Percentiles rank a stretch among this genome's conserved stretches.
These are phyloP conservation scores for Lactuca sativa DNA, from an alignment of 129 eudicot species.

Conservation along the genomic window DNA sequence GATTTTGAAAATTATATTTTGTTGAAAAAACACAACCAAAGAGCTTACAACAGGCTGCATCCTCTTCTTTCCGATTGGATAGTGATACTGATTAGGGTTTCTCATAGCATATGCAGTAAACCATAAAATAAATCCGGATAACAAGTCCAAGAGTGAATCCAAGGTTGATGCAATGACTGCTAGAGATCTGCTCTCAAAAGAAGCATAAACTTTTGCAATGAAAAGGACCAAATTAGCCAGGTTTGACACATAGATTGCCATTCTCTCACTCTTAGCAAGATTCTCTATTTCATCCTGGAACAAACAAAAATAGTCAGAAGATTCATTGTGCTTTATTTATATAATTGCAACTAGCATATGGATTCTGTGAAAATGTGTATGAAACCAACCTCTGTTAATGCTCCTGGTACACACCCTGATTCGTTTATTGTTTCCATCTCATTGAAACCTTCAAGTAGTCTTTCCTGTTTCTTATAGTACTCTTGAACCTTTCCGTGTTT, in stretches of 20 bases:
- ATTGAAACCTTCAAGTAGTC: conserved; percentile 74
- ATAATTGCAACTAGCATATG: no score
- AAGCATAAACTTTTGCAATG: conserved; percentile 79
- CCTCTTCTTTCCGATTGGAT: conserved; percentile 89
- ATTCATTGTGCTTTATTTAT: background rate
- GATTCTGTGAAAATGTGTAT: no score
- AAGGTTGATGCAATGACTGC: conserved; percentile 94
- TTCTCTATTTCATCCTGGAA: conserved; percentile 71
- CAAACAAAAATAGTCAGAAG: background rate
- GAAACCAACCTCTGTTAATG: conserved; percentile 68
- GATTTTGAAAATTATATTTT: no score
- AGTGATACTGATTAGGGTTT: conserved; percentile 78
- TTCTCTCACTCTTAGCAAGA: conserved; percentile 72
- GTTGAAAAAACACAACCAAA: background rate
- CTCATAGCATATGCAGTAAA: conserved; percentile 87
- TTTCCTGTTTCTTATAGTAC: conserved; percentile 78
- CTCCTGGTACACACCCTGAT: conserved; percentile 58
- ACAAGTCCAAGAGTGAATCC: conserved; percentile 81
- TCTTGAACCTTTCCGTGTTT: conserved; percentile 73
- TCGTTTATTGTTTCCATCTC: conserved; percentile 88
- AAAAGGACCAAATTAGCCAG: conserved; percentile 72
- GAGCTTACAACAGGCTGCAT: conserved; percentile 93
- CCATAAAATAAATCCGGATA: conserved; percentile 92
- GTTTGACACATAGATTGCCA: conserved; percentile 71
- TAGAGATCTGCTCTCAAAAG: conserved; percentile 77